phyloP scores from a whole-genome alignment of 345 rosid genomes.

The Citrus unshiu region DNA sequence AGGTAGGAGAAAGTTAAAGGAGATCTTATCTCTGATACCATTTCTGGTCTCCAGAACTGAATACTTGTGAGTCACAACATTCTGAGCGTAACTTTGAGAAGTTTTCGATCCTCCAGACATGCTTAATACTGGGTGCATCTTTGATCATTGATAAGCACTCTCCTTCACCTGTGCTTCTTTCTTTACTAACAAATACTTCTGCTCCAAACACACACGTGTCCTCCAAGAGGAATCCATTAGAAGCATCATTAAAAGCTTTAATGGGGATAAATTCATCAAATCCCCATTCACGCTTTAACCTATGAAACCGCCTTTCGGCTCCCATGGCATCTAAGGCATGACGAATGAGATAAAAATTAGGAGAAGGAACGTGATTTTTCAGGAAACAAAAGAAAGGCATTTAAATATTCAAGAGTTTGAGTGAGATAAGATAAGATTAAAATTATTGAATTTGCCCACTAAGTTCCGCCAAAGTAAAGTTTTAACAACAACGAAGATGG shows the following conservation, averaged over 20 bases:
- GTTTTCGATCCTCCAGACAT: constrained; percentile 36
- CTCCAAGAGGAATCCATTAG: constrained; percentile 34
- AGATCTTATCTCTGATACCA: constrained; percentile 24
- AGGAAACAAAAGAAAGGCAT: no score
- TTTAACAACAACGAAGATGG: no score
- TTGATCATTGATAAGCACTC: constrained; percentile 33
- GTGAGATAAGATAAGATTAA: no score
- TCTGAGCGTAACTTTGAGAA: constrained; percentile 23
- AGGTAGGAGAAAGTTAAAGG: no score
- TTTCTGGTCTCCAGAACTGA: constrained; percentile 26
- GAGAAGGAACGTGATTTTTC: no score
- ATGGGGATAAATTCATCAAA: constrained; percentile 31
- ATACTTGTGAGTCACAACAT: constrained; percentile 19
- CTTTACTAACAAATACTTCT: constrained; percentile 39
- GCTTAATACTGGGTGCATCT: constrained; percentile 12
- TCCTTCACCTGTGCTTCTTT: constrained; percentile 28
- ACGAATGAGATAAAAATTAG: not conserved
- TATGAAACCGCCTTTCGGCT: constrained; percentile 33
- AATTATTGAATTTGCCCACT: no score
- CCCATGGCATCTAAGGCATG: constrained; percentile 27
- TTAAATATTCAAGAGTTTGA: no score
- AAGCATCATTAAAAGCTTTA: constrained; percentile 19
- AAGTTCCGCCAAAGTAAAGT: no score
- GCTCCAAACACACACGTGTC: constrained; percentile 42
- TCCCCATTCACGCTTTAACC: constrained; percentile 37